These are phyloP conservation scores for Nemania serpens DNA, from an alignment of 2,329 filamentous ascomycete species.

Conservation along the genomic window DNA sequence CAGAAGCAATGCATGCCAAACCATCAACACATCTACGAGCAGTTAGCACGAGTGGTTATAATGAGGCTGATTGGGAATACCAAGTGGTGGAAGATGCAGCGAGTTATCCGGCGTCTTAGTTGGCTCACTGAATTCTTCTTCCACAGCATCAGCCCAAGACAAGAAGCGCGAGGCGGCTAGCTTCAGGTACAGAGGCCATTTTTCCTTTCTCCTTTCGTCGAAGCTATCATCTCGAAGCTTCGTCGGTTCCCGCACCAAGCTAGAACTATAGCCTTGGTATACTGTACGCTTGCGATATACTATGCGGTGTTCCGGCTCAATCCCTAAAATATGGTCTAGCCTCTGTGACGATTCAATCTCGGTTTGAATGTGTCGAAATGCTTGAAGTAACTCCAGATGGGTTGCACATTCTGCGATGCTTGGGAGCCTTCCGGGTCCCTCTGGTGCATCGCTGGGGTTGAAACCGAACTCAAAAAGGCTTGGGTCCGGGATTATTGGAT, in stretches of 20 bases:
- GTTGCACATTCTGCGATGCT: conserved; percentile 8
- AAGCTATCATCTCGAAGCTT: conserved; percentile 12
- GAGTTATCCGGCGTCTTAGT: not conserved
- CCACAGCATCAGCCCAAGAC: conserved; percentile 5
- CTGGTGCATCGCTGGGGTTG: not conserved
- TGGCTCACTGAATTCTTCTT: not conserved
- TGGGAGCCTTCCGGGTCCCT: not conserved
- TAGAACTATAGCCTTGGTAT: not conserved
- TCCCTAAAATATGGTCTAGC: conserved; percentile 3
- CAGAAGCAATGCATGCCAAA: conserved; percentile 15
- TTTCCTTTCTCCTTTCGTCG: conserved; percentile 3
- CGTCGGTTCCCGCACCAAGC: conserved; percentile 1
- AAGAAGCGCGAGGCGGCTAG: conserved; percentile 10
- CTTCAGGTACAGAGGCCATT: conserved; percentile 10
- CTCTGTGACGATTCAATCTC: not conserved
- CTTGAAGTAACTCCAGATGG: conserved; percentile 11
- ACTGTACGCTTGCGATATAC: conserved; percentile 4
- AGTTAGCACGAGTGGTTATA: not conserved
- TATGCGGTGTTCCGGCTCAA: not conserved
- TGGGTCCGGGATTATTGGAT: conserved; percentile 9
- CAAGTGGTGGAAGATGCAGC: conserved; percentile 6
- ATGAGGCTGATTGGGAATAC: not conserved
- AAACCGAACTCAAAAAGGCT: conserved; percentile 5
- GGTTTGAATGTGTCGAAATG: conserved; percentile 5
- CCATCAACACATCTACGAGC: conserved; percentile 11